Evolutionary conservation across 805 yeast species (phyloP).

Genomic region (Metschnikowia borealis): DNA sequence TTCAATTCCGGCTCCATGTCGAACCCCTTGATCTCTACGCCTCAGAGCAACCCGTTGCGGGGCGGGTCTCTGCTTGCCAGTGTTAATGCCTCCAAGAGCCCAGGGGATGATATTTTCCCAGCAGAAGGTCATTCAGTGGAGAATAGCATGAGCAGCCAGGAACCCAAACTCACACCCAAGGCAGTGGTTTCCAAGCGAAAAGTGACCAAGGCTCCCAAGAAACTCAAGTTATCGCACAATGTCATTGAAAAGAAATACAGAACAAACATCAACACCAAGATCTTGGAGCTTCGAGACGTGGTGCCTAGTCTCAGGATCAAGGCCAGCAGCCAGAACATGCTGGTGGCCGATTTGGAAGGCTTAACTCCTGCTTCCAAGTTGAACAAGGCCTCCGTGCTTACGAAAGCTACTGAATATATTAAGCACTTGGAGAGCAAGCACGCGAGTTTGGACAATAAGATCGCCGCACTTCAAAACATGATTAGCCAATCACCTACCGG

Average conservation of each 20-base stretch:
- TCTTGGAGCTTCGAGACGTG: constrained; percentile 64
- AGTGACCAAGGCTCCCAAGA: constrained; percentile 45
- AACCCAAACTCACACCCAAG: background rate
- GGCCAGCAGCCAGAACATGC: constrained; percentile 28
- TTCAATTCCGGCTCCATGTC: background rate
- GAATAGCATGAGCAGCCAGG: background rate
- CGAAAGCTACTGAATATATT: constrained; percentile 76
- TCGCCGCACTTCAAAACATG: constrained; percentile 36
- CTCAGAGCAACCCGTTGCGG: constrained; percentile 1
- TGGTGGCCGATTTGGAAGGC: constrained; percentile 57
- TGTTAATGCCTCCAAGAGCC: background rate
- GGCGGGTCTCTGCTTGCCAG: constrained; percentile 1
- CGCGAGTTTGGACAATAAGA: constrained; percentile 45
- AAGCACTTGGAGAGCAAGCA: constrained; percentile 66
- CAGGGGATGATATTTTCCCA: background rate
- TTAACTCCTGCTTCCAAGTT: constrained; percentile 71
- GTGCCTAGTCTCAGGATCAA: constrained; percentile 74
- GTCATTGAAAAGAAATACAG: constrained; percentile 79
- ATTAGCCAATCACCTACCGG: constrained; percentile 20
- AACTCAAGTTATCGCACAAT: constrained; percentile 66
- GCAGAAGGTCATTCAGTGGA: background rate
- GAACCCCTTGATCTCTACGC: background rate
- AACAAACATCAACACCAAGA: constrained; percentile 70
- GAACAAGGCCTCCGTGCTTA: constrained; percentile 71
- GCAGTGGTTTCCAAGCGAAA: background rate